Percentiles rank a stretch among this genome's conserved stretches.
These are phyloP conservation scores for Solanum hybrid DNA, from an alignment of 305 asterid species.

Conservation along the genomic window DNA sequence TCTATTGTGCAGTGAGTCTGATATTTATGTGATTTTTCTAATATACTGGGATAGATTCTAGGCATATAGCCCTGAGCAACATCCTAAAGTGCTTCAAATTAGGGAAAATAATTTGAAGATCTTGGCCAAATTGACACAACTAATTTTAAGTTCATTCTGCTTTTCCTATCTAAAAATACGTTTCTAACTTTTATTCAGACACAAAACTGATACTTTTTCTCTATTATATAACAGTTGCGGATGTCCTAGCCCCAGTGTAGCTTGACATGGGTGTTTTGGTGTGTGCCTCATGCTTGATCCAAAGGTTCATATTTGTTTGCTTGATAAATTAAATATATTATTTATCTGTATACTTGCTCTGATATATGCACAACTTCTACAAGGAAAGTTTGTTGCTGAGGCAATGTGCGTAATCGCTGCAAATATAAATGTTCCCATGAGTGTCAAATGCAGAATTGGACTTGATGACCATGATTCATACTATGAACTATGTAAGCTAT, in stretches of 20 bases:
- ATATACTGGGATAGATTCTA: conserved; percentile 66
- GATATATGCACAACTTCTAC: conserved; percentile 33
- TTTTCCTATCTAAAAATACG: not conserved
- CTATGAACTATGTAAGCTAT: conserved; percentile 75
- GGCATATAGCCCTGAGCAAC: conserved; percentile 82
- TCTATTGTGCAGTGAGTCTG: not conserved
- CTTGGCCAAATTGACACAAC: conserved; percentile 73
- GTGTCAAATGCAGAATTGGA: conserved; percentile 90
- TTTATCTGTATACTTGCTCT: conserved; percentile 22
- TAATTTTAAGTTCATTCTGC: conserved; percentile 67
- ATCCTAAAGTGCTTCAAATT: conserved; percentile 89
- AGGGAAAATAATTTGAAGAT: conserved; percentile 85
- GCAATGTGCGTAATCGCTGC: conserved; percentile 88
- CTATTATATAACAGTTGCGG: not conserved
- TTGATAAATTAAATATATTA: not conserved
- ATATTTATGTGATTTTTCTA: conserved; percentile 19
- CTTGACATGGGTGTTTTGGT: conserved; percentile 94
- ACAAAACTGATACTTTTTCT: conserved; percentile 14
- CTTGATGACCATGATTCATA: conserved; percentile 82
- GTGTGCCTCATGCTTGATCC: conserved; percentile 90
- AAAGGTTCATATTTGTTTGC: conserved; percentile 44
- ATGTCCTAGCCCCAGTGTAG: conserved; percentile 66
- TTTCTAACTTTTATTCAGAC: not conserved
- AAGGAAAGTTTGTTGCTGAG: conserved; percentile 91
- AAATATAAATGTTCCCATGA: conserved; percentile 77